Conservation (phyloP, 306 rosid species). For the Parietaria judaica region DNA sequence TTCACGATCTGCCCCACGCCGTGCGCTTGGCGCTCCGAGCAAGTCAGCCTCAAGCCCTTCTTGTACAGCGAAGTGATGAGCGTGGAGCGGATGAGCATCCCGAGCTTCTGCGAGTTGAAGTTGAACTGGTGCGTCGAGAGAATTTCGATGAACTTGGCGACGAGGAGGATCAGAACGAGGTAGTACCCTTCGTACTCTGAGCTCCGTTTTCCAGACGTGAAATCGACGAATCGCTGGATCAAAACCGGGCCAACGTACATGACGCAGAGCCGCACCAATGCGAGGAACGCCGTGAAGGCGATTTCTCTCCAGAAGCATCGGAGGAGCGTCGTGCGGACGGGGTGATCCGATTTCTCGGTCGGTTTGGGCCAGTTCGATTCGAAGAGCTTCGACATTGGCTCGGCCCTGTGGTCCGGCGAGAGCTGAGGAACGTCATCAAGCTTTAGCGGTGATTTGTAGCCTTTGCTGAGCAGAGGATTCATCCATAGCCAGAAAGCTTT, state of each 20-base stretch:
- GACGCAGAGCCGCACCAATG: slow-evolving; percentile 51
- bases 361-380: slow-evolving; percentile 80
- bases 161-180: slow-evolving; percentile 52
- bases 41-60: slow-evolving; percentile 69
- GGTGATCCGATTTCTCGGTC: slow-evolving; percentile 51
- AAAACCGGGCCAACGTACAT: slow-evolving; percentile 75
- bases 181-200: slow-evolving; percentile 79
- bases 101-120: slow-evolving; percentile 80
- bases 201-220: slow-evolving; percentile 68
- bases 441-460: slow-evolving; percentile 53
- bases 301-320: slow-evolving; percentile 73
- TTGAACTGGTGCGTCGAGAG: slow-evolving; percentile 73
- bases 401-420: slow-evolving; percentile 69
- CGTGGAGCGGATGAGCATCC: slow-evolving; percentile 80
- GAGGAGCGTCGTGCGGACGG: slow-evolving; percentile 65
- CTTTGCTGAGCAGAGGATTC: slow-evolving; percentile 77
- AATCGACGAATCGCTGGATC: slow-evolving; percentile 67
- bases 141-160: slow-evolving; percentile 68
- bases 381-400: slow-evolving; percentile 50
- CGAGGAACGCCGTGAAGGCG: slow-evolving; percentile 71
- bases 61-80: slow-evolving; percentile 75
- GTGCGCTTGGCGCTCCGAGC: slow-evolving; percentile 78
- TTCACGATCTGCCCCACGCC: slow-evolving; percentile 92
- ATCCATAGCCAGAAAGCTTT: slow-evolving; percentile 87
- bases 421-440: slow-evolving; percentile 65